Base-by-base conservation (phyloP, 306 rosid species). In the Sicyos baderoa region DNA sequence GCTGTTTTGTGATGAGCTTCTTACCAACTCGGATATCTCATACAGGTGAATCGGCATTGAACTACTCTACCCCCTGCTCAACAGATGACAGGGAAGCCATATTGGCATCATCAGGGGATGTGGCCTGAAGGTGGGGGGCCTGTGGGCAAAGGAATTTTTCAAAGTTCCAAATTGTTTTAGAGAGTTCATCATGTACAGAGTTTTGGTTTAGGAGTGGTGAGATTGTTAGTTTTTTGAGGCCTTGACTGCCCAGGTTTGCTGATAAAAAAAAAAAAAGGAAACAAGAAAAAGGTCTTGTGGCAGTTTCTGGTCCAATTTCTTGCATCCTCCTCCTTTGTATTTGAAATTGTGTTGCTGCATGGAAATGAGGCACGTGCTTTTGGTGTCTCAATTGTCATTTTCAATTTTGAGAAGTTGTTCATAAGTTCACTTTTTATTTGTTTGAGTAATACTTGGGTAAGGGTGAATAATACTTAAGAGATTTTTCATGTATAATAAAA, bases 1-100 rank as follows among this genome's bases (percentile, higher is more conserved):
- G 76, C 17, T 69, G 32, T 29, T 80, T 51, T 19, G 1, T 13
- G 14, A 14, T 3, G 7, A 66, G 55, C 40, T 45, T 66, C 42
- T 66, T 6, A 37, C 70, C 35, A 2, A 64, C 53, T 2, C 16
- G 70, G 29, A 40, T 47, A 42, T 42, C 37, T 22, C 12, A 3
- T 66, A 66, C 40, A 89, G 96, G 91, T 82, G 90, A 91, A 76
- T 80, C 91, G 47, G 82, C 23, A 64, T 13, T 82, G 75, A 79
- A 85, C 79, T 82, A 81, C 69, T 50, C 86, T n/a, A 35, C 47
- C 16, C 4, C 7, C 49, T 37, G 8, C 69, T 63, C 69, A 18
- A 19, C 35, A 6, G 35, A 64, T 11, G 70, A 64, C 53, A 19
- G 32, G 53, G 52, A 63, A 19, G 32, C 32, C 69, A 37, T 40